Conservation (phyloP, 495 filamentous ascomycete species). For the Amphirosellinia nigrospora region DNA sequence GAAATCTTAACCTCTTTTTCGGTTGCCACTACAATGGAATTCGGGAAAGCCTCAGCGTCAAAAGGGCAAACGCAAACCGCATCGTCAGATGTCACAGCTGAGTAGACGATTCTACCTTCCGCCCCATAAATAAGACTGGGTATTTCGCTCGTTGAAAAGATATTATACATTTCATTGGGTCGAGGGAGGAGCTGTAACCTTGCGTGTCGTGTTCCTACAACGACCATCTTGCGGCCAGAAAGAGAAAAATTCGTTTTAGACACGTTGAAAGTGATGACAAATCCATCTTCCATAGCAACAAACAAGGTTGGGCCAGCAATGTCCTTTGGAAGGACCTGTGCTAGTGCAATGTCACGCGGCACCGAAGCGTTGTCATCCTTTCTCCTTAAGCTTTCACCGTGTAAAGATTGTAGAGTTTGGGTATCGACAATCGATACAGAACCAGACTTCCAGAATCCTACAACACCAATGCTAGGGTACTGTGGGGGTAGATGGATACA, state of each 20-base stretch:
- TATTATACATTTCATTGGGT: conserved; percentile 66
- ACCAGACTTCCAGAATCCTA: conserved; percentile 84
- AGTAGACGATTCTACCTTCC: conserved; percentile 89
- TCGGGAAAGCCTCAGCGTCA: conserved; percentile 79
- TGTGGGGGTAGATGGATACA: conserved; percentile 68
- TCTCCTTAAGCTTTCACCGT: conserved; percentile 52
- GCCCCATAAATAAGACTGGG: conserved; percentile 89
- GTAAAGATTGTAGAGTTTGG: conserved; percentile 61
- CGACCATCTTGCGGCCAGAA: conserved; percentile 75
- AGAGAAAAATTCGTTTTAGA: conserved; percentile 63
- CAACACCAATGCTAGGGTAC: conserved; percentile 63
- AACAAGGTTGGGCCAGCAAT: conserved; percentile 73
- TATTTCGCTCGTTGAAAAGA: conserved; percentile 94
- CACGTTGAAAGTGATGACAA: conserved; percentile 85
- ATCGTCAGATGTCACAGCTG: conserved; percentile 91
- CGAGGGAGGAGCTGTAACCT: conserved; percentile 78
- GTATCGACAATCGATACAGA: conserved; percentile 73
- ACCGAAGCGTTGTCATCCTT: conserved; percentile 72
- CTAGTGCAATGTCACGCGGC: conserved; percentile 81
- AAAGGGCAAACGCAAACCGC: conserved; percentile 82
- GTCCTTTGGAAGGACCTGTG: conserved; percentile 66
- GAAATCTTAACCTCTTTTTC: conserved; percentile 78
- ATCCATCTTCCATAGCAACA: conserved; percentile 92
- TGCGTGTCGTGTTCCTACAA: conserved; percentile 85
- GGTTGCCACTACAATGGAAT: conserved; percentile 80